Base-by-base conservation (phyloP, 495 filamentous ascomycete genomes). In the Annulohypoxylon maeteangense region DNA sequence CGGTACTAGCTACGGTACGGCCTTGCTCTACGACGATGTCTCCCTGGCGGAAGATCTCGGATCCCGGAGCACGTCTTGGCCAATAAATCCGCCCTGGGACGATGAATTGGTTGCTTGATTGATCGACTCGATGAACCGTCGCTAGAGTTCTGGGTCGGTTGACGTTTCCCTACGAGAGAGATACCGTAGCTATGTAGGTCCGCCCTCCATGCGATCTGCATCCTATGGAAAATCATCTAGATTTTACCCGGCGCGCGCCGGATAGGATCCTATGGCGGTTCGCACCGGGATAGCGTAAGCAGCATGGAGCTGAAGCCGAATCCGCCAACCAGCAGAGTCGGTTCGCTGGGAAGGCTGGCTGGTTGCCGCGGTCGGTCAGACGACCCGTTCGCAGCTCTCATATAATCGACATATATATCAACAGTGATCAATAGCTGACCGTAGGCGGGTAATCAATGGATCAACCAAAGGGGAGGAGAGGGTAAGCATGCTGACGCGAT, bases 21-120 rank as follows among this genome's bases (percentile, higher is more conserved):
- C 50, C 48, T 50, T 27, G 40, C 50, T 50, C 38, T 23, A 34
- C 62, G 64, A 60, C 29, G 59, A 72, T 68, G 70, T 61, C 38
- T 64, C 64, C 64, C 54, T 59, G 60, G 61, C 70, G 70, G 65
- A 68, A 73, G 70, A 68, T 73, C 70, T 68, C 65, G 70, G 70
- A 68, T 73, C 47, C 70, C 65, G 70, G 70, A 73, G 65, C 62
- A 66, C 14, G 55, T 69, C 61, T 68, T 34, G 53, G 47, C 70
- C 70, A 73, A 68, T 68, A 56, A 65, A 57, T 68, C 11, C 32
- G 29, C 36, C 22, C 48, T 61, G 11, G 40, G 47, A 60, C 61
- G 38, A 64, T 72, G 70, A 68, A 42, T 42, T 72, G 65, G 70
- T 62, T 68, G 60, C 56, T 68, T 45, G 14, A 65, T 68, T 65